Percentiles rank a stretch among this genome's conserved stretches.
Conservation (phyloP, 2,329 filamentous ascomycete genomes). For the Xylariaceae sp. region DNA sequence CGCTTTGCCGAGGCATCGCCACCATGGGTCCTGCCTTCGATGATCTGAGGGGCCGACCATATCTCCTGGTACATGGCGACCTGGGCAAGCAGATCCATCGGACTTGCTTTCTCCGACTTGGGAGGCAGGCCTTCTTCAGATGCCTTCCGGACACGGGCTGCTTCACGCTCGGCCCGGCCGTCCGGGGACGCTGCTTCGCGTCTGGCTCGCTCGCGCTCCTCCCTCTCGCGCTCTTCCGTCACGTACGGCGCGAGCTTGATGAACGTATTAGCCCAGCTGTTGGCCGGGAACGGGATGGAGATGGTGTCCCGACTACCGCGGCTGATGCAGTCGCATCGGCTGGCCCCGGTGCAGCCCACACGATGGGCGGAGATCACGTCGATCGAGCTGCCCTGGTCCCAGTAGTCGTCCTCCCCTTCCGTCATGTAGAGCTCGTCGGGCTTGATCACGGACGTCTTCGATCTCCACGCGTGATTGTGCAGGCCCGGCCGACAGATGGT, state of each 20-base stretch:
- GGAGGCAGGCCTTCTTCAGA: slow-evolving; percentile 33
- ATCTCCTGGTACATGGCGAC: slow-evolving; percentile 65
- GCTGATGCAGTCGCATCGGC: slow-evolving; percentile 46
- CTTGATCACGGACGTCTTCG: slow-evolving; percentile 52
- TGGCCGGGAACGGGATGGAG: slow-evolving; percentile 52
- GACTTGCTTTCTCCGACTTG: slow-evolving; percentile 23
- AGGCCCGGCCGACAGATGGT: slow-evolving; percentile 49
- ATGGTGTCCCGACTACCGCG: slow-evolving; percentile 42
- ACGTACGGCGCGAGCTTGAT: slow-evolving; percentile 50
- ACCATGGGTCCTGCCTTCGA: slow-evolving; percentile 16
- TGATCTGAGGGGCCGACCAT: slow-evolving; percentile 48
- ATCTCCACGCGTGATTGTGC: slow-evolving; percentile 55
- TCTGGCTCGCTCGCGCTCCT: slow-evolving; percentile 22
- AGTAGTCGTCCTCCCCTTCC: slow-evolving; percentile 36
- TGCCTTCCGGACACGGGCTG: slow-evolving; percentile 27
- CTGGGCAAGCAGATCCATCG: slow-evolving; percentile 51
- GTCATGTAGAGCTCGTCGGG: slow-evolving; percentile 48
- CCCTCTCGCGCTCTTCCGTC: slow-evolving; percentile 30
- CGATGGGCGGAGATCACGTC: slow-evolving; percentile 45
- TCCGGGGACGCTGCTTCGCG: slow-evolving; percentile 20
- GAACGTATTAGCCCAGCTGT: slow-evolving; percentile 54
- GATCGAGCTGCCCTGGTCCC: slow-evolving; percentile 45
- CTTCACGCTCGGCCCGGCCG: slow-evolving; percentile 24
- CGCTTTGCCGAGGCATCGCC: slow-evolving; percentile 9
- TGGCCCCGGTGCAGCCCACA: slow-evolving; percentile 41